Evolutionary conservation across 169 alveolate genomes (phyloP), one percentile per base, ranked within the genome.

Genomic region (Haemoproteus tartakovskyi): DNA sequence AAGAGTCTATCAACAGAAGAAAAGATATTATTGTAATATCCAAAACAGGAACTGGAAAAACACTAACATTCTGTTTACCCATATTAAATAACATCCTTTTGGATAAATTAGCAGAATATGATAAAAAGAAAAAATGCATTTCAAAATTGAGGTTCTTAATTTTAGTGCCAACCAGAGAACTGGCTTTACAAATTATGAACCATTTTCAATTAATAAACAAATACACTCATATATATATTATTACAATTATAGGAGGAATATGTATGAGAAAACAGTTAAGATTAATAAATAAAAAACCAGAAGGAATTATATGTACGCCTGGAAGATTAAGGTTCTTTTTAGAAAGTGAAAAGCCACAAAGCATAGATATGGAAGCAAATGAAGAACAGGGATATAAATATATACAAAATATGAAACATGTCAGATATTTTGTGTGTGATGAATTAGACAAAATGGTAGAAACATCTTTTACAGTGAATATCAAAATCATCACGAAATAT

Each of bases 1-100:
- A 54, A 14, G 22, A 74, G 12, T 56, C 84, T 24, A 57, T 74
- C 43, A 79, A 51, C 33, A 22, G 8, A 27, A 80, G 41, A 63
- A 62, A 62, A 9, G 91, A 83, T n/a, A 43, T 89, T 27, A 50
- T 89, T 22, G 79, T 86, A 64, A 87, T 86, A 43, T 89, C 93
- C 12, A 86, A 87, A 61, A 83, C 91, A 11, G 93, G 93, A 16
- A 89, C 93, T 8, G 93, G 93, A 1, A 89, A 89, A 63, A 89
- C 93, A 5, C 37, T 89, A 59, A 59, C 87, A n/a, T 89, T 89
- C 24, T 86, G 90, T 43, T 50, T 89, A 12, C 79, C 87, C 5
- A 57, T 86, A 50, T 29, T 86, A 22, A 74, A 79, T 27, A 62
- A 62, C 38, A 79, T 89, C 27, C 67, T 83, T 26, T 21, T 38